Percentiles rank a stretch among this genome's conserved stretches.
Evolutionary conservation across 495 filamentous ascomycete species (phyloP).

Genomic region (Penicillium odoratum): DNA sequence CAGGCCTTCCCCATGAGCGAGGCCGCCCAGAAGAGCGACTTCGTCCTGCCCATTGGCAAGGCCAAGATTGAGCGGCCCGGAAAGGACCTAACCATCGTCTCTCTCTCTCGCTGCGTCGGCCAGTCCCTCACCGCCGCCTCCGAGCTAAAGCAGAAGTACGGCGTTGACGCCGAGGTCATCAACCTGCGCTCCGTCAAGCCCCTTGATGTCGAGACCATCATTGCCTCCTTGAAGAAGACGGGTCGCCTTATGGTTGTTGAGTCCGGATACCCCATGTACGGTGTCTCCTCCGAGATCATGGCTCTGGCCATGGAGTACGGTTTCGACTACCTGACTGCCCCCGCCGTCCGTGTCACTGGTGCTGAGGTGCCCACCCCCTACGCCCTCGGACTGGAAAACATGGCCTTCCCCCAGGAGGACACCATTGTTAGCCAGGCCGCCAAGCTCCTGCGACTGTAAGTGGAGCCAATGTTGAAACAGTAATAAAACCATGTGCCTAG

Average conservation of each 20-base stretch:
- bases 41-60: slow-evolving; percentile 95
- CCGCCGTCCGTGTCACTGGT: slow-evolving; percentile 89
- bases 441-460: slow-evolving; percentile 78
- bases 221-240: slow-evolving; percentile 98
- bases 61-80: slow-evolving; percentile 96
- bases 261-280: slow-evolving; percentile 93
- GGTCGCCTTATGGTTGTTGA: slow-evolving; percentile 88
- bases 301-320: slow-evolving; percentile 95
- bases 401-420: slow-evolving; percentile 86
- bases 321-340: slow-evolving; percentile 94
- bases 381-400: slow-evolving; percentile 80
- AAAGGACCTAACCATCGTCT: slow-evolving; percentile 94
- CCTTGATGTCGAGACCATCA: slow-evolving; percentile 89
- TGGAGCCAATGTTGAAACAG: slow-evolving; percentile 18
- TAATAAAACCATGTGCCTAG: slow-evolving; percentile 40
- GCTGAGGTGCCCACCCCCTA: slow-evolving; percentile 97
- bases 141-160: slow-evolving; percentile 90
- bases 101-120: slow-evolving; percentile 91
- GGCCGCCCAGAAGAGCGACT: slow-evolving; percentile 91
- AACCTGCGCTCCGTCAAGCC: slow-evolving; percentile 98
- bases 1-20: slow-evolving; percentile 93
- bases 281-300: slow-evolving; percentile 87
- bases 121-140: slow-evolving; percentile 88
- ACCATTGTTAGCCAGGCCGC: slow-evolving; percentile 80
- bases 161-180: slow-evolving; percentile 93